Evolutionary conservation across 2,329 filamentous ascomycete species (phyloP).

Genomic region (Dothideomycetes sp.): DNA sequence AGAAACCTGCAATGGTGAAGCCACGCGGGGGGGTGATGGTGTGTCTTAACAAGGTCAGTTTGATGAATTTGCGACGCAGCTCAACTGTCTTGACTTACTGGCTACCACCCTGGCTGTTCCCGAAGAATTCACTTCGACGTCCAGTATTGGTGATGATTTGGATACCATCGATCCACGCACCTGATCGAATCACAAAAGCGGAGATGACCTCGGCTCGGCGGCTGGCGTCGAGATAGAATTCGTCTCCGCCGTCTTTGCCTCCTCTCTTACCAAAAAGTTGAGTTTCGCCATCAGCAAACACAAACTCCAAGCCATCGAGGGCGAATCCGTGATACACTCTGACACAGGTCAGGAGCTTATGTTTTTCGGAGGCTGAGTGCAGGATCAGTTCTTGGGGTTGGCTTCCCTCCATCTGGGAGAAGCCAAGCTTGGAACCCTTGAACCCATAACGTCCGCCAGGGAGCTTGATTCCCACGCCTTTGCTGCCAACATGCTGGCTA

Average conservation of each 20-base stretch:
- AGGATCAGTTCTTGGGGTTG: conserved; percentile 64
- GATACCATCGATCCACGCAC: conserved; percentile 75
- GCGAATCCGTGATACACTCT: conserved; percentile 66
- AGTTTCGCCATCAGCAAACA: conserved; percentile 75
- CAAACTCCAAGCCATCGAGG: conserved; percentile 80
- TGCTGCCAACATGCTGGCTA: conserved; percentile 51
- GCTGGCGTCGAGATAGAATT: conserved; percentile 66
- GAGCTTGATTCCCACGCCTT: conserved; percentile 62
- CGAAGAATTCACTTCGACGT: conserved; percentile 75
- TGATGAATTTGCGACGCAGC: no score
- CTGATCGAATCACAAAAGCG: conserved; percentile 74
- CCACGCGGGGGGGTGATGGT: conserved; percentile 65
- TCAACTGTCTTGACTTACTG: no score
- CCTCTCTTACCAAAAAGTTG: conserved; percentile 80
- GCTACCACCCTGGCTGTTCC: conserved; percentile 68
- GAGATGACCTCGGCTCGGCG: conserved; percentile 76
- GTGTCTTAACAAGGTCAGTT: conserved; percentile 1
- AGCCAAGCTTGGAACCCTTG: conserved; percentile 62
- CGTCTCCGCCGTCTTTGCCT: conserved; percentile 56
- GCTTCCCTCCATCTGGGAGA: conserved; percentile 59
- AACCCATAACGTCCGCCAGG: conserved; percentile 65
- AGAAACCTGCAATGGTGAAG: conserved; percentile 78
- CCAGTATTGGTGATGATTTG: conserved; percentile 83
- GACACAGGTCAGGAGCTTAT: conserved; percentile 63
- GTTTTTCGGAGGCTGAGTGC: conserved; percentile 54